phyloP scores from a whole-genome alignment of 2,329 filamentous ascomycete species.

The Iodosphaeria phyllophila region DNA sequence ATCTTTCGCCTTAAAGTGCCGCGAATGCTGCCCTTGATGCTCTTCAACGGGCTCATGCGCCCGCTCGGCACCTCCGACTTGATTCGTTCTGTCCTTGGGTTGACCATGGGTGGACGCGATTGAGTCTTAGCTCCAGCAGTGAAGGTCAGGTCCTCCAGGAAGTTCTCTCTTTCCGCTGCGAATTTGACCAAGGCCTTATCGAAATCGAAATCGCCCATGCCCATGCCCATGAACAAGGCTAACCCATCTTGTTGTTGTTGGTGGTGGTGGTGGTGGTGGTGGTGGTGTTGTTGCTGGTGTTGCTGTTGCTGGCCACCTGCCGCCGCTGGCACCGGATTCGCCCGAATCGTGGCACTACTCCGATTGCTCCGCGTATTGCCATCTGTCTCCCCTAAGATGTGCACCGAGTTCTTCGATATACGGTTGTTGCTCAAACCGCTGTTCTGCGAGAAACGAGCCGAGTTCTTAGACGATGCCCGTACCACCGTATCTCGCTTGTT shows the following conservation, averaged over 20 bases:
- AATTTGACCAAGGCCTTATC: conserved; percentile 88
- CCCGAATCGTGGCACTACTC: conserved; percentile 45
- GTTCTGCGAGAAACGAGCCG: conserved; percentile 39
- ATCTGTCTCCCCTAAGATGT: conserved; percentile 38
- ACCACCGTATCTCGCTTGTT: conserved; percentile 6
- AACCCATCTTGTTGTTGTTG: no score
- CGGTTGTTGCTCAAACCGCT: conserved; percentile 32
- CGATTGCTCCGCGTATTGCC: conserved; percentile 41
- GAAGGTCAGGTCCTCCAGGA: conserved; percentile 81
- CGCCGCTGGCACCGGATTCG: conserved; percentile 14
- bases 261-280: no score
- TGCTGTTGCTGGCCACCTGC: conserved; percentile 7
- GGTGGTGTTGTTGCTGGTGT: no score
- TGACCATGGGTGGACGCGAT: conserved; percentile 50
- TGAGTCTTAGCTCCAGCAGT: conserved; percentile 65
- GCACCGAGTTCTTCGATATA: conserved; percentile 31
- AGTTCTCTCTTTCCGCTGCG: conserved; percentile 82
- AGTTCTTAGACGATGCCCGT: conserved; percentile 13
- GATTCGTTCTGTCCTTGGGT: conserved; percentile 67
- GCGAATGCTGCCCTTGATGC: conserved; percentile 44
- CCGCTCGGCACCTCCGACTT: conserved; percentile 49
- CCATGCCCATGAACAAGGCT: conserved; percentile 23
- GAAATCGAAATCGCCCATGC: conserved; percentile 64
- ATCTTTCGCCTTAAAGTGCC: conserved; percentile 85
- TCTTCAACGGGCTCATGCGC: conserved; percentile 34